Evolutionary conservation across 805 yeast genomes (phyloP).

Genomic region (Teunomyces panamensis): DNA sequence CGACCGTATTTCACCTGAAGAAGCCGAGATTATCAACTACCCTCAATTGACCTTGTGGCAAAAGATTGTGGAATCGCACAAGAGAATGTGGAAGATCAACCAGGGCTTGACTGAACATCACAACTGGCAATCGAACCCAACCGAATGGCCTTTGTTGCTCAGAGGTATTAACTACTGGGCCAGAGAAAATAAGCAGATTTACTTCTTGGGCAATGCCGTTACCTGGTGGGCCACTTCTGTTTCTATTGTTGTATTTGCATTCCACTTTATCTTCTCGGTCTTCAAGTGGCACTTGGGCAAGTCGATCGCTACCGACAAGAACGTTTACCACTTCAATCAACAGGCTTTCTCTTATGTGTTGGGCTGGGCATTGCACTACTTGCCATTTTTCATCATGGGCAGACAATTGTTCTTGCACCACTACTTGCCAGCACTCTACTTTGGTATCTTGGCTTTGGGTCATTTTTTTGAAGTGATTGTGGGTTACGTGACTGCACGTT

Average conservation of each 20-base stretch:
- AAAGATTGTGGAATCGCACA: constrained; percentile 64
- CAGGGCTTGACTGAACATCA: constrained; percentile 67
- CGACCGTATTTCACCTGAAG: constrained; percentile 34
- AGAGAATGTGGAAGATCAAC: constrained; percentile 76
- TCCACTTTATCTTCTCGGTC: constrained; percentile 46
- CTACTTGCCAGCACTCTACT: constrained; percentile 88
- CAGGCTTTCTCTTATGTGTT: constrained; percentile 58
- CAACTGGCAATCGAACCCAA: constrained; percentile 67
- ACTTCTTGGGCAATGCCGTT: constrained; percentile 75
- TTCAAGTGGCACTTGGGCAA: constrained; percentile 62
- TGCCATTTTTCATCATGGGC: constrained; percentile 82
- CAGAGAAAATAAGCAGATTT: constrained; percentile 56
- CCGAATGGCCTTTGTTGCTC: constrained; percentile 67
- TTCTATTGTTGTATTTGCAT: constrained; percentile 47
- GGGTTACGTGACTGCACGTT: constrained; percentile 36
- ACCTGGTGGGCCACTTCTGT: constrained; percentile 72
- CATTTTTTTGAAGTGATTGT: constrained; percentile 57
- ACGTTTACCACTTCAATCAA: constrained; percentile 61
- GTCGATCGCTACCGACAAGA: constrained; percentile 45
- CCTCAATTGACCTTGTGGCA: constrained; percentile 50
- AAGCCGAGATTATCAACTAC: constrained; percentile 41
- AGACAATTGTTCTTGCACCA: constrained; percentile 93
- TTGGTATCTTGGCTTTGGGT: constrained; percentile 76
- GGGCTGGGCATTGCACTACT: constrained; percentile 72
- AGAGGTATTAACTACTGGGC: constrained; percentile 87